Conservation (phyloP, 2,329 filamentous ascomycete genomes). For the Thyridium curvatum region DNA sequence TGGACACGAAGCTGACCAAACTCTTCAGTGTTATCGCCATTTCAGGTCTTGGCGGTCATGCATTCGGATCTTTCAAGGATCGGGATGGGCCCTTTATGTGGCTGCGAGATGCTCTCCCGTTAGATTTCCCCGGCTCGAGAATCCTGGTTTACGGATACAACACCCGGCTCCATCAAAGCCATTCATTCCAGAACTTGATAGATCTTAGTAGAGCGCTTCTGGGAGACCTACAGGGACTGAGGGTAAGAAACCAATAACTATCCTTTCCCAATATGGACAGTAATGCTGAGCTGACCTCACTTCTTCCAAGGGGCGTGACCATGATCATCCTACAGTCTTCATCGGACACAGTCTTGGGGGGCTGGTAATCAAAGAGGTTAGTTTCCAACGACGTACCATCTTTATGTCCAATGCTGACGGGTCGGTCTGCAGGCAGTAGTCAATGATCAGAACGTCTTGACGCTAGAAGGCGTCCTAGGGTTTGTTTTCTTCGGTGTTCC, state of each 20-base stretch:
- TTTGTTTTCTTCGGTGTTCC: conserved; percentile 10
- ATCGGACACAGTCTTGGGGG: conserved; percentile 11
- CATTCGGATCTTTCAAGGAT: conserved; percentile 7
- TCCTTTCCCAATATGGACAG: too few species aligned
- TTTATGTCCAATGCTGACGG: neutral
- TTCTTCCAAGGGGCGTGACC: neutral
- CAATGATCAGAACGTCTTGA: neutral
- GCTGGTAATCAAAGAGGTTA: conserved; percentile 9
- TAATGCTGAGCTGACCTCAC: too few species aligned
- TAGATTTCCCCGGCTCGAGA: neutral
- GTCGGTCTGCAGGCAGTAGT: conserved; percentile 1
- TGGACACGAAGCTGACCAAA: conserved; percentile 1
- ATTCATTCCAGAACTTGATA: conserved; percentile 8
- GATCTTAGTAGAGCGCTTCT: conserved; percentile 6
- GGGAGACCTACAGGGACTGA: neutral
- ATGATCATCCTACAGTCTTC: conserved; percentile 5
- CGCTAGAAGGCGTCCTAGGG: neutral
- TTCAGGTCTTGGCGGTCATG: conserved; percentile 1
- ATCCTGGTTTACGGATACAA: conserved; percentile 7
- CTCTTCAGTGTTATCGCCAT: conserved; percentile 9
- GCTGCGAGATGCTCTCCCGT: conserved; percentile 8
- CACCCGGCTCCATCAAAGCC: conserved; percentile 1
- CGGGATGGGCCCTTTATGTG: conserved; percentile 4
- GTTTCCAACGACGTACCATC: neutral
- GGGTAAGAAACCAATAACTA: neutral